Evolutionary conservation across 78 protist species (phyloP).

Genomic region (Pigoraptor vietnamica): DNA sequence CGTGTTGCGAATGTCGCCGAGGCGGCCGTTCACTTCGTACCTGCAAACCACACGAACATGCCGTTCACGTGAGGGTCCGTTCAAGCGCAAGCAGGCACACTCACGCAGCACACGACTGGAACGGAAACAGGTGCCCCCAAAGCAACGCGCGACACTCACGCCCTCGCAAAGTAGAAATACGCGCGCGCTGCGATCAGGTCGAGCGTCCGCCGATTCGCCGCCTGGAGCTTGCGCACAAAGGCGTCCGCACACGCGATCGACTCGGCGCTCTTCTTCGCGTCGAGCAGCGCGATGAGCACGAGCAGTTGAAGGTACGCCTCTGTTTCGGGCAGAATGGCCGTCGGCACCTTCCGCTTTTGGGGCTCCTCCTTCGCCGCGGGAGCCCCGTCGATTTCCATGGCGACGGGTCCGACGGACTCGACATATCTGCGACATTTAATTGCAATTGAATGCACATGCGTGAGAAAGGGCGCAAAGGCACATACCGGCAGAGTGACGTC

Average conservation of each 20-base stretch:
- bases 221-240: constrained; percentile 30
- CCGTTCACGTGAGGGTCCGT: not conserved
- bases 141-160: constrained; percentile 17
- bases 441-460: not conserved
- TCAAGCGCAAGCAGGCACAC: not conserved
- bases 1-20: not conserved
- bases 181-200: constrained; percentile 60
- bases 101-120: not conserved
- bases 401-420: not conserved
- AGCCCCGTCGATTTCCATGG: not conserved
- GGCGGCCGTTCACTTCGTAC: not conserved
- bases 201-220: constrained; percentile 58
- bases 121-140: not conserved
- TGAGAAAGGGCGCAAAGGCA: not conserved
- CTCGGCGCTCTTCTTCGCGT: constrained; percentile 29
- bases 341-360: too few relatives aligned
- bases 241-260: constrained; percentile 27
- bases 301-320: constrained; percentile 67
- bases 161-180: constrained; percentile 63
- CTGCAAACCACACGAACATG: not conserved
- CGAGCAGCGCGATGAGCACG: constrained; percentile 57
- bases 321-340: constrained; percentile 32
- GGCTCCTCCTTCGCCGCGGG: not conserved
- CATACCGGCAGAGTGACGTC: too few relatives aligned
- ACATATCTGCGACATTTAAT: not conserved